Base-by-base conservation (phyloP, 2,329 filamentous ascomycete genomes). In the Acrodontium crateriforme region DNA sequence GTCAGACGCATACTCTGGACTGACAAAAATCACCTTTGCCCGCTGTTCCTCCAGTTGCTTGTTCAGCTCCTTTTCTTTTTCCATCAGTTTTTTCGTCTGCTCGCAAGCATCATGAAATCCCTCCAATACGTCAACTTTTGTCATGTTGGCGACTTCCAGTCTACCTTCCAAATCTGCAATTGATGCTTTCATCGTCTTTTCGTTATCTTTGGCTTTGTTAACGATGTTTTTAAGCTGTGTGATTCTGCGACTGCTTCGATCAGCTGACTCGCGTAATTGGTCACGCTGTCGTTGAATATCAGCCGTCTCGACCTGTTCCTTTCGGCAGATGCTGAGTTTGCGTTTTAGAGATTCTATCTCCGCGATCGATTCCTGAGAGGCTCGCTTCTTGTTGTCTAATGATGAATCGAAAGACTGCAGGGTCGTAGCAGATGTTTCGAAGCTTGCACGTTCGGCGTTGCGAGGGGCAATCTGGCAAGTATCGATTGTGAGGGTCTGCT, bases 331-430 rank as follows among this genome's bases (percentile, higher is more conserved):
- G 31, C 48, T 53, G 15, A 58, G 37, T 31, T 54, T 56, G 17
- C 50, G 52, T 31, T 54, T 55, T 27, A 59, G 36, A 17, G 39
- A 48, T 30, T 58, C 49, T 38, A 54, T 49, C 25, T 58, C 54
- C 6, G 45, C 38, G 5, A 25, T 30, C 9, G 37, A 48, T 24
- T 49, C 41, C 12, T 39, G 41, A 4, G 40, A 42, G 6, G 48
- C 40, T 15, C 44, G 43, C 31, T 35, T 37, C 26, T 48, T 47
- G 8, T 42, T 37, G 9, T 54, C 48, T 9, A 46, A 21, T 3
- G 43, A 39, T 9, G 38, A 36, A 11, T 38, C 33, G 22, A 34
- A 40, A 6, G 40, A 44, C 8, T 36, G 32, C n/a, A 35, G 10
- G 7, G 42, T 44, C 10, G 35, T 37, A 7, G 35, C 31, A 10